phyloP scores from a whole-genome alignment of 129 eudicot species.

The Saussurea involucrata region DNA sequence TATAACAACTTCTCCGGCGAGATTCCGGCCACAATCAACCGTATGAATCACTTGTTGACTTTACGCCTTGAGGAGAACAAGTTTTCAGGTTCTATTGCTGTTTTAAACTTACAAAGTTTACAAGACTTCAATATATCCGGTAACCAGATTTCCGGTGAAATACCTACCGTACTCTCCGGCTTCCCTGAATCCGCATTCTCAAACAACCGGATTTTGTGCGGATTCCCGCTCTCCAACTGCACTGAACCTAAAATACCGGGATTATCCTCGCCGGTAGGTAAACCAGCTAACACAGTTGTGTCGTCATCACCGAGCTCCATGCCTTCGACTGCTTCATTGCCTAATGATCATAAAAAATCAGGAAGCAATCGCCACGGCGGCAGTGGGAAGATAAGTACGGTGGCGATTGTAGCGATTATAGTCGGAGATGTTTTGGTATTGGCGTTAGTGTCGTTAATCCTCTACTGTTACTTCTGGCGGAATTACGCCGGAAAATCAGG shows the following conservation, averaged over 20 bases:
- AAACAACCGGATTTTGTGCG: slow-evolving; percentile 52
- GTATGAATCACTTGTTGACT: slow-evolving; percentile 49
- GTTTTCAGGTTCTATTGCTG: slow-evolving; percentile 46
- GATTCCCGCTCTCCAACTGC: slow-evolving; percentile 57
- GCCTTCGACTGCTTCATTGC: slow-evolving; percentile 40
- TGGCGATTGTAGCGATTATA: slow-evolving; percentile 31
- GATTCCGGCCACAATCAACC: slow-evolving; percentile 41
- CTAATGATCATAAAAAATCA: slow-evolving; percentile 14
- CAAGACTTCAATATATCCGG: slow-evolving; percentile 64
- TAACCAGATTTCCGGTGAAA: slow-evolving; percentile 51
- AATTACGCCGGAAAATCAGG: slow-evolving; percentile 18
- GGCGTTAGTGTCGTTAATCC: slow-evolving; percentile 31
- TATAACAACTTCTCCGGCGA: slow-evolving; percentile 58
- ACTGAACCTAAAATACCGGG: slow-evolving; percentile 20
- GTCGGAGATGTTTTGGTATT: slow-evolving; percentile 31
- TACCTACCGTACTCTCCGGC: slow-evolving; percentile 48
- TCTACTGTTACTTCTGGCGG: slow-evolving; percentile 36
- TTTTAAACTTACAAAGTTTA: slow-evolving; percentile 29
- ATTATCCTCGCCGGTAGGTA: slow-evolving; percentile 39
- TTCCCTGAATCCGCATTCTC: slow-evolving; percentile 63
- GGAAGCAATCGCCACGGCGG: slow-evolving; percentile 18
- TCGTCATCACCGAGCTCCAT: slow-evolving; percentile 46
- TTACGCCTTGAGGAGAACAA: slow-evolving; percentile 54
- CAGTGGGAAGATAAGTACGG: slow-evolving; percentile 15
- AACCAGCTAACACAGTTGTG: slow-evolving; percentile 31